Base-by-base conservation (phyloP, 345 rosid genomes). In the Eutrema japonicum region DNA sequence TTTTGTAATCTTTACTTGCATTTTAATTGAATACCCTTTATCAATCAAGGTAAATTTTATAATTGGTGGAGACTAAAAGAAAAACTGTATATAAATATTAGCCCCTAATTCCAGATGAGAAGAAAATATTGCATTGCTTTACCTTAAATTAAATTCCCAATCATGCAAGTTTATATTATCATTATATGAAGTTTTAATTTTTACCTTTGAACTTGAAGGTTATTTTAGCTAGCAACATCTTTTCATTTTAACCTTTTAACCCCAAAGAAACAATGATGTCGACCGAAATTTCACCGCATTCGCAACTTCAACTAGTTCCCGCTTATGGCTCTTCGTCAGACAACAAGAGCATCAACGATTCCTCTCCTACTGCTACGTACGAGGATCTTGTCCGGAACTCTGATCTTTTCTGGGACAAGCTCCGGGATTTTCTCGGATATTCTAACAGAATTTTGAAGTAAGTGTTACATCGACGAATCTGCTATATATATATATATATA, bases 321-420 rank as follows among this genome's bases (percentile, higher is more conserved):
- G 52, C 64, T 64, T 59, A 79, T 72, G 82, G 81, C 33, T 74
- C 72, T 37, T 61, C 70, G 46, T 64, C 79, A 54, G 53, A 61
- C 67, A 67, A 33, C 65, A 26, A 29, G 54, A 64, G 14, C 16
- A 38, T 5, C 10, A 35, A 3, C 27, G 81, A 79, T 61, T 91
- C 89, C 48, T 66, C 84, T 10, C 70, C 78, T n/a, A 69, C 82
- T 2, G 86, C 78, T 58, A 75, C 36, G 47, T 86, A 78, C 46
- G 71, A 84, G 46, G 85, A 88, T 57, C 73, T 89, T 64, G 73
- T 77, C 73, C 85, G 75, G 69, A 83, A 81, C 43, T 40, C 88
- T 8, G 79, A 83, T 36, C 85, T 85, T 81, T 92, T 89, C 74
- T 80, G 81, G 87, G 84, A 85, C 54, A 86, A 81, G 73, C 83